A percentile compares a stretch with the other conserved stretches of the same genome.
These are phyloP conservation scores for Xylaria scruposa DNA, from an alignment of 495 filamentous ascomycete species.

Conservation along the genomic window DNA sequence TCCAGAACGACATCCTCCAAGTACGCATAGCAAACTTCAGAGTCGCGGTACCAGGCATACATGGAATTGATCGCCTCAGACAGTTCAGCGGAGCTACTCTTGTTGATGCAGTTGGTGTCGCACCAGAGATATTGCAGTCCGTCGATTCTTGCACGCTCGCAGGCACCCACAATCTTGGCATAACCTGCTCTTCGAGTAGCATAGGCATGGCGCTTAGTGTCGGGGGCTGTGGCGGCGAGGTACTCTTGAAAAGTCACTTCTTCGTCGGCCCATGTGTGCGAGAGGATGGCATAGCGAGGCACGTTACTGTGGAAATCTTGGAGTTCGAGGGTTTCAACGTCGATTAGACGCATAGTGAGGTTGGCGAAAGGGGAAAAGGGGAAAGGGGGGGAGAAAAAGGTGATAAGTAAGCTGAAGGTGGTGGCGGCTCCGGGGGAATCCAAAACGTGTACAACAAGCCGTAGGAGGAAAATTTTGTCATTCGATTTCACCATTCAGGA, in stretches of 20 bases:
- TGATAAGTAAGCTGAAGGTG: neutral
- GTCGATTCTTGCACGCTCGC: conserved; percentile 34
- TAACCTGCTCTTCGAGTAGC: conserved; percentile 34
- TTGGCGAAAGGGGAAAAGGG: neutral
- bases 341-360: conserved; percentile 50
- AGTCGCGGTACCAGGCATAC: conserved; percentile 47
- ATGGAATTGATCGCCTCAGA: conserved; percentile 51
- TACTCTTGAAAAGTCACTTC: conserved; percentile 52
- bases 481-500: no score
- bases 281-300: conserved; percentile 53
- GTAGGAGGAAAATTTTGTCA: no score
- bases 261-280: conserved; percentile 52
- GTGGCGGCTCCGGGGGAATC: no score
- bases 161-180: conserved; percentile 38
- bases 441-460: neutral
- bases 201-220: neutral
- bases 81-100: conserved; percentile 49
- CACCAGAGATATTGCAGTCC: conserved; percentile 44
- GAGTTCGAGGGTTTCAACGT: conserved; percentile 47
- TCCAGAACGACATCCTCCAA: no score
- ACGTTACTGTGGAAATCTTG: conserved; percentile 42
- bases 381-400: neutral
- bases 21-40: conserved; percentile 46
- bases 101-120: conserved; percentile 53
- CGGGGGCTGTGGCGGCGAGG: neutral